These are phyloP conservation scores for Sphagnum magellanicum DNA, from an alignment of 228 moss, liverwort and hornwort species.

Conservation along the genomic window DNA sequence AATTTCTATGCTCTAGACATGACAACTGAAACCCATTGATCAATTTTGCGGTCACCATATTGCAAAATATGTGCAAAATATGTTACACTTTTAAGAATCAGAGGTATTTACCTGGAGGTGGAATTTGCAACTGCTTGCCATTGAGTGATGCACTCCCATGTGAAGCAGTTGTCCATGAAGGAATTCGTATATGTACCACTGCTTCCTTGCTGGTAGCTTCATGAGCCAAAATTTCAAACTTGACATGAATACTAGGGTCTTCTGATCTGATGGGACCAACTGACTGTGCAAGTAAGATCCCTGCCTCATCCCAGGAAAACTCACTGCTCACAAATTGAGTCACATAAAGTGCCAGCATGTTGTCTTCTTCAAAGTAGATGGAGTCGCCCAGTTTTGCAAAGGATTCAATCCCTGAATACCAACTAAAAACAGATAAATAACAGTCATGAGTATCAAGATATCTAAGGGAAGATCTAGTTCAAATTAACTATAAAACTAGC, in stretches of 20 bases:
- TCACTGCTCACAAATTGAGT: conserved; percentile 67
- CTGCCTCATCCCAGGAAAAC: conserved; percentile 64
- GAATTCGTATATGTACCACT: conserved; percentile 21
- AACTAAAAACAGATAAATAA: not conserved
- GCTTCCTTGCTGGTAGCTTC: not conserved
- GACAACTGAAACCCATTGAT: no score
- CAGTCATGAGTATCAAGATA: not conserved
- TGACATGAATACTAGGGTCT: conserved; percentile 47
- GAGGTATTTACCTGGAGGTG: conserved; percentile 27
- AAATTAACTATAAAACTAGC: not conserved
- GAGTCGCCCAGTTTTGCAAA: conserved; percentile 98
- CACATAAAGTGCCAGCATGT: conserved; percentile 30
- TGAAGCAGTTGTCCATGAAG: conserved; percentile 25
- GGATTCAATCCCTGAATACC: conserved; percentile 68
- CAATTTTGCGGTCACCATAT: no score
- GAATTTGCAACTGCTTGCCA: conserved; percentile 28
- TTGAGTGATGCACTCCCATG: conserved; percentile 36
- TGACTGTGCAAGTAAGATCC: conserved; percentile 54
- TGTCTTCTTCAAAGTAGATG: conserved; percentile 72
- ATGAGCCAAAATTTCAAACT: conserved; percentile 28
- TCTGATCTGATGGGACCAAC: conserved; percentile 41
- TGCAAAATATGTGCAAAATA: no score
- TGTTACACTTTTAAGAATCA: no score
- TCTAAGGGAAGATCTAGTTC: not conserved
- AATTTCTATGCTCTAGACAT: no score